These are phyloP conservation scores for Pleurotus ostreatus DNA, from an alignment of 768 basidiomycete genomes.

Conservation along the genomic window DNA sequence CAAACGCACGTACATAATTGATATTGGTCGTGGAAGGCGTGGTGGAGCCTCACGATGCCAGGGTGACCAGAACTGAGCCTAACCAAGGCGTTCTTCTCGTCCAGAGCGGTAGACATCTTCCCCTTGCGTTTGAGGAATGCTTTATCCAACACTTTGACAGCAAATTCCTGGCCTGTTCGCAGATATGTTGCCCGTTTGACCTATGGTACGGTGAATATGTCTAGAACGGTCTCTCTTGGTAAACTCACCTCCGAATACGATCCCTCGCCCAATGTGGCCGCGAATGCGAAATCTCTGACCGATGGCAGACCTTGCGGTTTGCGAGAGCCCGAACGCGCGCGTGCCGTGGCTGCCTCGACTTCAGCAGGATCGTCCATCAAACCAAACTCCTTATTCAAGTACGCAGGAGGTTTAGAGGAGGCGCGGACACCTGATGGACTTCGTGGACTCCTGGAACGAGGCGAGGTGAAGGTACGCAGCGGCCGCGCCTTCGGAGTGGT, in stretches of 20 bases:
- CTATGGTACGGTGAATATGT: conserved; percentile 27
- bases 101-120: conserved; percentile 71
- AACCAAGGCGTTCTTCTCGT: conserved; percentile 77
- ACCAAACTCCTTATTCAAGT: conserved; percentile 57
- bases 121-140: conserved; percentile 74
- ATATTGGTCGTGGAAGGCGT: conserved; percentile 82
- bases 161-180: conserved; percentile 60
- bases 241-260: conserved; percentile 74
- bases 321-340: conserved; percentile 35
- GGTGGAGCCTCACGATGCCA: conserved; percentile 76
- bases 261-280: conserved; percentile 73
- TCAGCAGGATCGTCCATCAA: conserved; percentile 25
- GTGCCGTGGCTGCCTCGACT: conserved; percentile 14
- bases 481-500: conserved; percentile 49
- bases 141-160: conserved; percentile 83
- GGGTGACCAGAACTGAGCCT: conserved; percentile 74
- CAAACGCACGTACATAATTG: conserved; percentile 64
- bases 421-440: conserved; percentile 28
- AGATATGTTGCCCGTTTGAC: conserved; percentile 53
- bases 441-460: conserved; percentile 51
- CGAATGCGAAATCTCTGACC: conserved; percentile 69
- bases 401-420: conserved; percentile 44
- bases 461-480: conserved; percentile 62
- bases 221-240: neutral
- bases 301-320: conserved; percentile 39